Evolutionary conservation across 2,329 filamentous ascomycete genomes (phyloP).

Genomic region (Colletotrichum neosansevieriae): DNA sequence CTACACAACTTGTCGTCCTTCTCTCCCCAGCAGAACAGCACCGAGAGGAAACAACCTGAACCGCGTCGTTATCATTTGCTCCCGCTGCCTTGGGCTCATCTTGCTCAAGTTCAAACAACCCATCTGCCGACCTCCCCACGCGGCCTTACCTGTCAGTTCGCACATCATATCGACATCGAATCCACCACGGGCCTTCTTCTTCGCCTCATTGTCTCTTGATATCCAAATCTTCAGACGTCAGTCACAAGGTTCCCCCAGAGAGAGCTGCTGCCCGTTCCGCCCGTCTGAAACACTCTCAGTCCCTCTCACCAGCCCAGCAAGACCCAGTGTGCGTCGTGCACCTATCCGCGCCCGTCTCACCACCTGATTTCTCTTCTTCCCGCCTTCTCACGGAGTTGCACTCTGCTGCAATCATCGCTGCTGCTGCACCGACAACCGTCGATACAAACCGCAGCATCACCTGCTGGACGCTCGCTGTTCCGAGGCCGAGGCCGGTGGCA

Average conservation of each 20-base stretch:
- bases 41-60: conserved; percentile 10
- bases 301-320: conserved; percentile 35
- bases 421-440: conserved; percentile 26
- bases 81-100: conserved; percentile 9
- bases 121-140: conserved; percentile 26
- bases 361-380: conserved; percentile 27
- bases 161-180: conserved; percentile 35
- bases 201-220: conserved; percentile 44
- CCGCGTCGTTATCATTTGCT: neutral
- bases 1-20: conserved; percentile 6
- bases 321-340: conserved; percentile 39
- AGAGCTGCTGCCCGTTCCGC: conserved; percentile 44
- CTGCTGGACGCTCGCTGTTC: conserved; percentile 12
- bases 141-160: conserved; percentile 37
- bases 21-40: neutral
- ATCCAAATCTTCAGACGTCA: conserved; percentile 41
- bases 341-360: conserved; percentile 35
- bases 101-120: conserved; percentile 18
- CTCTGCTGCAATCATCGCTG: conserved; percentile 11
- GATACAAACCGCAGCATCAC: neutral
- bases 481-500: conserved; percentile 27
- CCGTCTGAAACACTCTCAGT: conserved; percentile 55
- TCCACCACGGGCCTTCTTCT: conserved; percentile 26
- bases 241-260: conserved; percentile 35
- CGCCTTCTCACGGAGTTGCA: conserved; percentile 22